These are phyloP conservation scores for Diplodia mutila DNA, from an alignment of 2,329 filamentous ascomycete species.

Conservation along the genomic window DNA sequence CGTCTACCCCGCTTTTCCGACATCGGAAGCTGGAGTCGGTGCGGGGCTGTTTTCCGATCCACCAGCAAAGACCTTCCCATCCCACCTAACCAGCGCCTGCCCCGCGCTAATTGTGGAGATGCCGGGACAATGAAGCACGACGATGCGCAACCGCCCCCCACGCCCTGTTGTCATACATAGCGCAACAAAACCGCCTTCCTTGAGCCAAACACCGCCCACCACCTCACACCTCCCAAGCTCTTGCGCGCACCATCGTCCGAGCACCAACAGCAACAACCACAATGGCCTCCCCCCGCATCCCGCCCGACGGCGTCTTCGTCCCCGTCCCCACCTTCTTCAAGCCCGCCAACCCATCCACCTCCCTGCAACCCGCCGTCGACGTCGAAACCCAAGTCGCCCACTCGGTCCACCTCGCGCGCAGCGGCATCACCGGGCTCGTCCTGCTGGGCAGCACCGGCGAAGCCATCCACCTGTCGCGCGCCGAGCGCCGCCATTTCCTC, in stretches of 20 bases:
- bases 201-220: not conserved
- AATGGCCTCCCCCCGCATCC: not conserved
- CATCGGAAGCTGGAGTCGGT: not conserved
- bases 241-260: not conserved
- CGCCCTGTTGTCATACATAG: not conserved
- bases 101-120: conserved; percentile 6
- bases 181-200: not conserved
- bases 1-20: conserved; percentile 16
- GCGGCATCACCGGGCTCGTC: conserved; percentile 61
- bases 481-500: conserved; percentile 57
- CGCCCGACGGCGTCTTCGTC: conserved; percentile 27
- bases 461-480: conserved; percentile 58
- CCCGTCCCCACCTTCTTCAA: conserved; percentile 63
- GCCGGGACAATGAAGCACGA: not conserved
- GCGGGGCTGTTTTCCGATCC: conserved; percentile 21
- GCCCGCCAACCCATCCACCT: conserved; percentile 30
- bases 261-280: not conserved
- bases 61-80: not conserved
- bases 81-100: not conserved
- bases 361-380: conserved; percentile 51
- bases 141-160: not conserved
- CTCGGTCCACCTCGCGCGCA: conserved; percentile 59
- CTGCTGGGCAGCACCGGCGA: conserved; percentile 65
- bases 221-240: not conserved
- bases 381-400: conserved; percentile 58